Conservation (phyloP, 202 grass and related monocot genomes). For the Bolboschoenoplectus hybrid region DNA sequence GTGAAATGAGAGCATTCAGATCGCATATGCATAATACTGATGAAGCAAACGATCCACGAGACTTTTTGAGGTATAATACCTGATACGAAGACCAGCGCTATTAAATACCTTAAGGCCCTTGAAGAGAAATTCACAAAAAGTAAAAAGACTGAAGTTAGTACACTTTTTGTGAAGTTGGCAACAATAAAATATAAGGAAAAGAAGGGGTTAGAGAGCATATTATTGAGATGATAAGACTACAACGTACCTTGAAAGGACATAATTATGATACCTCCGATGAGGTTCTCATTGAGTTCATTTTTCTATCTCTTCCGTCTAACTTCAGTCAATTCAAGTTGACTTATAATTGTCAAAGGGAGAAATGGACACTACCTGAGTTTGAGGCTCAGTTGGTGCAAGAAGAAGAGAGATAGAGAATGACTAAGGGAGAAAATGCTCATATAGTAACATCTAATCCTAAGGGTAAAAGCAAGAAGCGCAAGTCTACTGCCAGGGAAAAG, state of each 20-base stretch:
- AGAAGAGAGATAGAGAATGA: too few relatives aligned
- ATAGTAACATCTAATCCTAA: too few relatives aligned
- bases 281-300: slow-evolving; percentile 13
- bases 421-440: too few relatives aligned
- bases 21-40: background rate
- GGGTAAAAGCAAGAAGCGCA: background rate
- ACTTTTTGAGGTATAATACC: background rate
- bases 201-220: background rate
- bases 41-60: background rate
- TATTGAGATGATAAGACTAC: background rate
- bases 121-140: background rate
- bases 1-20: background rate
- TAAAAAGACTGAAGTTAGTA: background rate
- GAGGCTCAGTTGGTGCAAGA: too few relatives aligned
- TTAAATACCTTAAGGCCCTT: background rate
- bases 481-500: background rate
- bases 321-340: slow-evolving; percentile 7
- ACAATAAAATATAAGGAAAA: slow-evolving; percentile 23
- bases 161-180: background rate
- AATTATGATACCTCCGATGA: background rate
- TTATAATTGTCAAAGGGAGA: too few relatives aligned
- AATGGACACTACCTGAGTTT: too few relatives aligned
- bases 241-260: background rate
- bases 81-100: background rate
- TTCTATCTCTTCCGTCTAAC: slow-evolving; percentile 12